Percentiles rank a stretch among this genome's conserved stretches.
phyloP scores from a whole-genome alignment of 495 filamentous ascomycete species.

The Tricharina praecox region DNA sequence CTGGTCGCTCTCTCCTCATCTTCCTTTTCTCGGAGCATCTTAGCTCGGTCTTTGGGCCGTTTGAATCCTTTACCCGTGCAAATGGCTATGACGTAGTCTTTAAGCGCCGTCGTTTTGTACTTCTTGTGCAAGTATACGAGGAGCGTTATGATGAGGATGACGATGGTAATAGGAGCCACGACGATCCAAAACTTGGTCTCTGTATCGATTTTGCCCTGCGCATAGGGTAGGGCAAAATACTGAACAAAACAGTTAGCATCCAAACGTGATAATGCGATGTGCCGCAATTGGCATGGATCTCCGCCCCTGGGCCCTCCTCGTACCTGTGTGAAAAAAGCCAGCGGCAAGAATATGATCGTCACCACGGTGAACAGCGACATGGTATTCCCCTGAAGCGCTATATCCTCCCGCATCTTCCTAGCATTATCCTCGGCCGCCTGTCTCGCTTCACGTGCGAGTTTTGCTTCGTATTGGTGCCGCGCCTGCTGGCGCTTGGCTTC shows the following conservation, averaged over 20 bases:
- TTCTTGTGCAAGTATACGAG: background rate
- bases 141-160: background rate
- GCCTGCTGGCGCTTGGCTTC: background rate
- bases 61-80: too few species aligned
- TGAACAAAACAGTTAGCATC: background rate
- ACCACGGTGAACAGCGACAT: background rate
- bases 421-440: background rate
- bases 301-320: background rate
- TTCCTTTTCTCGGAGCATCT: too few species aligned
- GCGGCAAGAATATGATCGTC: background rate
- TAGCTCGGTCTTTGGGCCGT: too few species aligned
- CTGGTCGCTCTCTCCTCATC: too few species aligned
- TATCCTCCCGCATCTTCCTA: background rate
- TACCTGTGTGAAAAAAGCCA: background rate
- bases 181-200: background rate
- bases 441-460: background rate
- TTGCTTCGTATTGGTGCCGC: background rate
- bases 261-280: background rate
- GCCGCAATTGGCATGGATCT: too few species aligned
- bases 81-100: too few species aligned
- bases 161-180: background rate
- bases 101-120: too few species aligned
- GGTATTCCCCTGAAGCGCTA: background rate
- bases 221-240: background rate
- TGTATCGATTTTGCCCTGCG: background rate